These are phyloP conservation scores for Chaetomium globosum DNA, from an alignment of 2,329 filamentous ascomycete species.

Conservation along the genomic window DNA sequence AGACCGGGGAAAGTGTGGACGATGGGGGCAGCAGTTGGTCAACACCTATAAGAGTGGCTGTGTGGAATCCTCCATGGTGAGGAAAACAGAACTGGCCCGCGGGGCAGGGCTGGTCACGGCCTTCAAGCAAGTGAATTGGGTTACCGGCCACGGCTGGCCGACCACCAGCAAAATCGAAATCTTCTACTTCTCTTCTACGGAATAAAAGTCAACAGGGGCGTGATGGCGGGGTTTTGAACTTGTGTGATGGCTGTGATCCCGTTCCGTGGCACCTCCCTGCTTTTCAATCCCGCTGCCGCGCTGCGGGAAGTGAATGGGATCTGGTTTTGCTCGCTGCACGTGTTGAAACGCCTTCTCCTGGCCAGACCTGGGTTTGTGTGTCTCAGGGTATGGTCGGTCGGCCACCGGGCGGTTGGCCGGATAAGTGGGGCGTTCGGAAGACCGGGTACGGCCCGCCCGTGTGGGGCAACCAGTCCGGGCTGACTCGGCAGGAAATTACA, in stretches of 20 bases:
- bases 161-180: not conserved
- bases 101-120: not conserved
- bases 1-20: not conserved
- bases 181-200: not conserved
- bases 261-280: not conserved
- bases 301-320: not conserved
- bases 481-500: slow-evolving; percentile 1
- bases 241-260: slow-evolving; percentile 5
- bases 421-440: slow-evolving; percentile 1
- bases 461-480: not conserved
- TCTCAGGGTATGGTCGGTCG: slow-evolving; percentile 5
- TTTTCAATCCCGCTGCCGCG: not conserved
- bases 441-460: slow-evolving; percentile 3
- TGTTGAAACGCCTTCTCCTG: slow-evolving; percentile 6
- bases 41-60: slow-evolving; percentile 1
- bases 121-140: not conserved
- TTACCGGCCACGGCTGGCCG: not conserved
- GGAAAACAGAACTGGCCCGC: not conserved
- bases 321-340: not conserved
- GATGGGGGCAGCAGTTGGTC: not conserved
- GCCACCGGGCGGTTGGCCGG: slow-evolving; percentile 9
- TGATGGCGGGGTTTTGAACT: not conserved
- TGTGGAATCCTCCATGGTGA: slow-evolving; percentile 3
- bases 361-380: not conserved
- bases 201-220: not conserved